Evolutionary conservation across 2,329 filamentous ascomycete genomes (phyloP).

Genomic region (Metarhizium sp.): DNA sequence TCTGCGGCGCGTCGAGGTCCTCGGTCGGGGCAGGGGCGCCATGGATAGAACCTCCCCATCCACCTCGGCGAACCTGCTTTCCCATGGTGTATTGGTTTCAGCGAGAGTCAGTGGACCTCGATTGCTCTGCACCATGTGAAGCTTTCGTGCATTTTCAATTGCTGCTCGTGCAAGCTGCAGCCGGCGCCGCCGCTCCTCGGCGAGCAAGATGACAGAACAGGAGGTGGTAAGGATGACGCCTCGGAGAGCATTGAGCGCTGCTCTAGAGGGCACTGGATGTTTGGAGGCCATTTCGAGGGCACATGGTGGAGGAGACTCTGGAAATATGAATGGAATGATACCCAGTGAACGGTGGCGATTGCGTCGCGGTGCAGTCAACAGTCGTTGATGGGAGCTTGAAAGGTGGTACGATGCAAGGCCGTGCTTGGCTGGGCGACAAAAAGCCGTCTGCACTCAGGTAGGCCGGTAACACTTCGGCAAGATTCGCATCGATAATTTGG

Average conservation of each 20-base stretch:
- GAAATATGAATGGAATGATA: background rate
- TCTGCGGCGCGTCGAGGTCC: conserved; percentile 19
- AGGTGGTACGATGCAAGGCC: background rate
- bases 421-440: background rate
- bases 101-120: conserved; percentile 18
- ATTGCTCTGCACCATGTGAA: conserved; percentile 30
- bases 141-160: conserved; percentile 41
- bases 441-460: background rate
- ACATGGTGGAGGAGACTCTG: conserved; percentile 11
- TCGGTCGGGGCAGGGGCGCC: conserved; percentile 10
- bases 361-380: background rate
- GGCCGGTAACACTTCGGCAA: background rate
- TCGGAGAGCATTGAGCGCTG: conserved; percentile 44
- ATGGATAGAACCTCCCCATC: conserved; percentile 16
- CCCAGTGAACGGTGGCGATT: background rate
- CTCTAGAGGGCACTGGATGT: conserved; percentile 43
- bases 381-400: background rate
- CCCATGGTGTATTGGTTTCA: conserved; percentile 14
- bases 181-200: conserved; percentile 47
- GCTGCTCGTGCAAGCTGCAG: conserved; percentile 41
- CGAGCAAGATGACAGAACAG: conserved; percentile 43
- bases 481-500: background rate
- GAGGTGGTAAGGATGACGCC: conserved; percentile 47
- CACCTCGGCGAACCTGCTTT: conserved; percentile 11
- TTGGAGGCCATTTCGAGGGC: conserved; percentile 33